Evolutionary conservation across 179 eudicot species (phyloP), one percentile per base, ranked within the genome.

Genomic region (Vitellaria paradoxa): DNA sequence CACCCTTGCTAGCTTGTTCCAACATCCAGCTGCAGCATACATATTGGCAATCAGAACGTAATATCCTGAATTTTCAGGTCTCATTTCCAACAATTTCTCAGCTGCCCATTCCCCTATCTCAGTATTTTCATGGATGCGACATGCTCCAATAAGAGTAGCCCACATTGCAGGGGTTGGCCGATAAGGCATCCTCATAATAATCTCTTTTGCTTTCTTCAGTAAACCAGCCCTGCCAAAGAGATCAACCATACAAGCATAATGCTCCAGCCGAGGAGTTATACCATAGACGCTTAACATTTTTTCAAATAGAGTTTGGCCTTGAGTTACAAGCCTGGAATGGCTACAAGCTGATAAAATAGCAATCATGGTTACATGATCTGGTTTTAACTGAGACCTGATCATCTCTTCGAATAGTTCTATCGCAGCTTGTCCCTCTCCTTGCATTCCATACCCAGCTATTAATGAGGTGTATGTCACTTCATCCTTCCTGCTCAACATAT

Each of bases 141-240:
- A 93, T 20, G 94, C 92, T 76, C 93, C 95, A 42, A 95, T 68
- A 59, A 95, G 86, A 64, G 97, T 89, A 26, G 90, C 97, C 97
- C 98, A 95, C 87, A 91, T 90, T 75, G 85, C 97, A 26, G 97
- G 82, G 76, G 80, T 93, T 68, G 97, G 97, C 67, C 82, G 77
- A 73, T 70, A 93, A 61, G 97, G 95, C 97, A 95, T 95, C 60
- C 56, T 82, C 81, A 56, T 75, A 18, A 95, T 84, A 26, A 87
- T 69, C 77, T 84, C 89, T 86, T 74, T 74, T 46, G 97, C 98
- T 82, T 91, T 89, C 64, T 78, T 73, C 8, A 93, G 79, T 72
- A 89, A 83, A 45, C 98, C 98, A 49, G 98, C 97, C 79, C 98
- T 88, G 52, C 97, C 98, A 81, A 69, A 93, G 56, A 95, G 94